Evolutionary conservation across 257 asterid species (phyloP).

Genomic region (Solanum sitiens): DNA sequence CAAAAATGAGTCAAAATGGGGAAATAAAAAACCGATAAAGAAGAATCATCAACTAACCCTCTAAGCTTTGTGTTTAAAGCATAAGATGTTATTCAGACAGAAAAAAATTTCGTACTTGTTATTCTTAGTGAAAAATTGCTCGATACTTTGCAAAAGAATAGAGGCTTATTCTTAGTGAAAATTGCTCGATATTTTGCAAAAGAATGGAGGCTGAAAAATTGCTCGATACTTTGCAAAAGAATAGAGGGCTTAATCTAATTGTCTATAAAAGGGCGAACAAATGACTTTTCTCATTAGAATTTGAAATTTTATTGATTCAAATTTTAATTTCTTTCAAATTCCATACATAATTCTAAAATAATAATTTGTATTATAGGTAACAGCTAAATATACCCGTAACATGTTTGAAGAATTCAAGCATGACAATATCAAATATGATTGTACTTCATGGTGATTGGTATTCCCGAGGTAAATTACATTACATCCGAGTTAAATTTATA

Average conservation of each 20-base stretch:
- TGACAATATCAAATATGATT: constrained; percentile 25
- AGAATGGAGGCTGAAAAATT: no score
- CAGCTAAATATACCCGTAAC: constrained; percentile 13
- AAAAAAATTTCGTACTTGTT: constrained; percentile 45
- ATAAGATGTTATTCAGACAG: constrained; percentile 25
- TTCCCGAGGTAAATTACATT: constrained; percentile 20
- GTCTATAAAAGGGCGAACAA: no score
- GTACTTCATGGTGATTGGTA: constrained; percentile 31
- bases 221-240: no score
- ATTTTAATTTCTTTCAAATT: no score
- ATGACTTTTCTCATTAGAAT: no score
- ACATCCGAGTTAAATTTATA: no score
- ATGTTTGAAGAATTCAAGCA: constrained; percentile 27
- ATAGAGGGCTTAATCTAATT: background rate
- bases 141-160: constrained; percentile 23
- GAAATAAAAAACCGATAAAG: constrained; percentile 34
- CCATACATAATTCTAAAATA: no score
- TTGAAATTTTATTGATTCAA: no score
- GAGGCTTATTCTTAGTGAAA: constrained; percentile 11
- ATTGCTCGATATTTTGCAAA: no score
- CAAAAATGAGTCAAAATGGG: constrained; percentile 52
- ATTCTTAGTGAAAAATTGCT: constrained; percentile 53
- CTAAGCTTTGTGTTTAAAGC: constrained; percentile 35
- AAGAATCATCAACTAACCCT: constrained; percentile 9
- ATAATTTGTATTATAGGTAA: constrained; percentile 3